Base-by-base conservation (phyloP, 2,329 filamentous ascomycete genomes). In the Sporothrix euskadiensis region DNA sequence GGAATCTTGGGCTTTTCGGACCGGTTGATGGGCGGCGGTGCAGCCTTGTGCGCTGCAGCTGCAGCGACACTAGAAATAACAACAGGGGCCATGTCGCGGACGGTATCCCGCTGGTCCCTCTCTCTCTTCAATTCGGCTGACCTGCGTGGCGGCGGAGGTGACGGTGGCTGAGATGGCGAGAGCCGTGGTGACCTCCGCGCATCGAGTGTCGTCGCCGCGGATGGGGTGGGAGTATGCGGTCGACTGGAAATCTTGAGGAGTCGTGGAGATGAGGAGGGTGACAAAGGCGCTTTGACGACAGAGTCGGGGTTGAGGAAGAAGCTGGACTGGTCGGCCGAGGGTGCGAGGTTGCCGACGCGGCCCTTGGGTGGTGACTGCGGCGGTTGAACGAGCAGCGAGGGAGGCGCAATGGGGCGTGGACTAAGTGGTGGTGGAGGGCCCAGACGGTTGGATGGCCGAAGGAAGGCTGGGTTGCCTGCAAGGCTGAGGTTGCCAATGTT, bases 1-100 rank as follows among this genome's bases (percentile, higher is more conserved):
- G 79, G 79, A 30, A 84, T 83, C 71, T 81, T 77, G 8, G 82
- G 80, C 81, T 97, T 97, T 56, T 93, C 92, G 41, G 90, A 89
- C 72, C 94, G 89, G 80, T 97, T 96, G 52, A 94, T 87, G 0
- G 92, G 91, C 4, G 94, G 93, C 10, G 93, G 92, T 12, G 85
- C 80, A 4, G 86, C 85, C 52, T 72, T 73, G 41, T 9, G 61
- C 68, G 41, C 39, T 6, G 22, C n/a, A 47, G 26, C 61, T 19
- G 22, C 12, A 22, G 32, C 16, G 47, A 30, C 26, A 35, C 35
- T 35, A 35, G 35, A 35, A 14, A 9, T 2, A 14, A 9, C 52
- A 4, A 22, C 26, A 4, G 52, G 52, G 1, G 26, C 9, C 22
- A 56, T 56, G 22, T 56, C 52, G 22, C 52, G 22, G 22, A 26